Evolutionary conservation across 2,329 filamentous ascomycete genomes (phyloP), one percentile per base, ranked within the genome.

Genomic region (Trichoderma guizhouense): DNA sequence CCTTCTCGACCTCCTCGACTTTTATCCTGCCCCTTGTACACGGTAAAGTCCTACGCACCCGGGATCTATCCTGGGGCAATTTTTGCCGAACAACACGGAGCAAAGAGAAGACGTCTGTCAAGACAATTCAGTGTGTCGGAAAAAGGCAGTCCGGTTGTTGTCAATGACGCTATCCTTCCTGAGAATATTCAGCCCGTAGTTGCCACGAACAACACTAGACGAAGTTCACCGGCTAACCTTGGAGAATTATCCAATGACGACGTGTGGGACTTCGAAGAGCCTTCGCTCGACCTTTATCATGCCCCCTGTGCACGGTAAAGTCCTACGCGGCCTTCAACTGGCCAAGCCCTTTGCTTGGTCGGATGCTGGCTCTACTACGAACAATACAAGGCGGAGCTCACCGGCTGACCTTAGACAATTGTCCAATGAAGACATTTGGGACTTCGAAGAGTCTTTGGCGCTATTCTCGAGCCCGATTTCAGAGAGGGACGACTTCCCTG

Each of bases 381-480:
- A 77, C 21, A 73, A 74, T 1, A 78, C 77, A 15, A 73, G 76
- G 18, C 75, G 78, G 34, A 81, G 80, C 62, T 78, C 80, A 32
- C 79, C 80, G 15, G 57, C 78, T 8, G 69, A 36, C 2, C 72
- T 65, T 1, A 69, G 53, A 5, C 74, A 75, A 8, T 53, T 67
- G n/a, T 72, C 74, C 11, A 43, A 73, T 7, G 62, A 61, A 24
- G 65, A 72, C n/a, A 28, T 68, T 2, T 79, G 76, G 75, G 70
- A 77, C 18, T 79, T 81, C 47, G 74, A 61, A 3, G 73, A 75
- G 4, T 76, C 74, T 0, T 28, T 74, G 6, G 74, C 74, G 11
- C 73, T 74, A 15, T 76, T 81, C 55, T 80, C 79, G 7, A 82
- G 79, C 39, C 77, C 76, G 6, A 72, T 43, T 18, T 74, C 75